Evolutionary conservation across 768 basidiomycete species (phyloP), one percentile per base, ranked within the genome.

Genomic region (Piloderma croceum): DNA sequence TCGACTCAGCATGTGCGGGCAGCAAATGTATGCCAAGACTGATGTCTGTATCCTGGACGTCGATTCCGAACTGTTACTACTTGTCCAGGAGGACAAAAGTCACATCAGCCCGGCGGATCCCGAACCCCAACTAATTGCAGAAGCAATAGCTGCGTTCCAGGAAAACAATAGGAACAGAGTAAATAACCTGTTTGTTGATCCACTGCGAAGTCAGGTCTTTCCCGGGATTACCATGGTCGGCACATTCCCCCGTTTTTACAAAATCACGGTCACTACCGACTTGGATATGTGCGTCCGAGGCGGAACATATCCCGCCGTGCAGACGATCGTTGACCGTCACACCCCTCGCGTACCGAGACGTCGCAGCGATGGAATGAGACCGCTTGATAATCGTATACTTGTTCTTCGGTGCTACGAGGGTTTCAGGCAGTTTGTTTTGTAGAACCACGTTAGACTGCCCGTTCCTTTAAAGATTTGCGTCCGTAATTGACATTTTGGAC

Each of bases 91-190:
- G 23, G 55, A 47, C 34, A 46, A 54, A 40, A 45, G 41, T 23
- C 31, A 43, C 21, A 35, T 36, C 20, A 54, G 52, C 36, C 36
- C 39, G 44, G 48, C 41, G 22, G 54, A 61, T 43, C 53, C 59
- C 19, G 59, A 61, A 47, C 50, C 59, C 42, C 59, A 60, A 42
- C 49, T 61, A 23, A 52, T 57, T 13, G 54, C 60, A 37, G 53
- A 51, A 44, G 53, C 57, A 18, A 56, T 60, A 27, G 55, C 59
- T 18, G 59, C 59, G 32, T 58, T 53, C 46, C 45, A 47, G 21
- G 41, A 46, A 17, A 55, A 58, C 38, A 55, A 50, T 41, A 36
- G 34, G 41, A 49, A 21, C 19, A 43, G 49, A 27, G 46, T 52
- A 49, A 39, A 39, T 36, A 19, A 38, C 37, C 49, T 48, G n/a